phyloP scores from a whole-genome alignment of 75 land plant species.

The Larix kaempferi region DNA sequence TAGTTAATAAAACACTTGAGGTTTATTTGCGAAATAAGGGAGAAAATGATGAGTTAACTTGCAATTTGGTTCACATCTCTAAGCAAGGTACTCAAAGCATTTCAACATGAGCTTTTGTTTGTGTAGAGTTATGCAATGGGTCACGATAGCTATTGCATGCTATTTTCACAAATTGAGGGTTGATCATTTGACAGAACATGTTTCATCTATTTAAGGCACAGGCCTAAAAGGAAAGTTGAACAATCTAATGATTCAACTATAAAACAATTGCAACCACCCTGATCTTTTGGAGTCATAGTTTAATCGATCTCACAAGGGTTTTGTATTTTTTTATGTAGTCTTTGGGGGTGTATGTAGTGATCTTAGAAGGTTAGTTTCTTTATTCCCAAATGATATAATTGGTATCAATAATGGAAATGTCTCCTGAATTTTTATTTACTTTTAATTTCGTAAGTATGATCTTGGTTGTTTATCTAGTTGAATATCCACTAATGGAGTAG shows the following conservation, averaged over 20 bases:
- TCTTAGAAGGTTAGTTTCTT: too few relatives aligned
- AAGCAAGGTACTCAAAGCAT: too few relatives aligned
- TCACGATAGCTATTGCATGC: background rate
- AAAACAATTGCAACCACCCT: slow-evolving; percentile 96
- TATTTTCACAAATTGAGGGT: background rate
- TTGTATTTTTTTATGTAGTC: background rate
- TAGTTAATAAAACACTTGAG: slow-evolving; percentile 26
- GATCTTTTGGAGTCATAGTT: slow-evolving; percentile 50
- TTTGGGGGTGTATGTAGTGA: too few relatives aligned
- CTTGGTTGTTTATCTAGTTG: slow-evolving; percentile 24
- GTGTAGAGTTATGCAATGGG: background rate
- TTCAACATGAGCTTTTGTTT: background rate
- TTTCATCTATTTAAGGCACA: slow-evolving; percentile 24
- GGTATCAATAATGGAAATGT: background rate
- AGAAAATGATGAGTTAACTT: background rate
- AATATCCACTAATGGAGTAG: slow-evolving; percentile 74
- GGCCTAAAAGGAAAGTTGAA: slow-evolving; percentile 49
- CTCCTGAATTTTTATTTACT: background rate
- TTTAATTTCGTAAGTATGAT: background rate
- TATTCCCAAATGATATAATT: background rate
- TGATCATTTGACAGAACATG: background rate
- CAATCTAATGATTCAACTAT: slow-evolving; percentile 44
- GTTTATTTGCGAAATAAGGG: slow-evolving; percentile 25
- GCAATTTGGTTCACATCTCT: background rate
- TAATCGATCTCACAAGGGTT: slow-evolving; percentile 1